These are phyloP conservation scores for Tieghemostelium lacteum DNA, from an alignment of 78 protist species.

Conservation along the genomic window DNA sequence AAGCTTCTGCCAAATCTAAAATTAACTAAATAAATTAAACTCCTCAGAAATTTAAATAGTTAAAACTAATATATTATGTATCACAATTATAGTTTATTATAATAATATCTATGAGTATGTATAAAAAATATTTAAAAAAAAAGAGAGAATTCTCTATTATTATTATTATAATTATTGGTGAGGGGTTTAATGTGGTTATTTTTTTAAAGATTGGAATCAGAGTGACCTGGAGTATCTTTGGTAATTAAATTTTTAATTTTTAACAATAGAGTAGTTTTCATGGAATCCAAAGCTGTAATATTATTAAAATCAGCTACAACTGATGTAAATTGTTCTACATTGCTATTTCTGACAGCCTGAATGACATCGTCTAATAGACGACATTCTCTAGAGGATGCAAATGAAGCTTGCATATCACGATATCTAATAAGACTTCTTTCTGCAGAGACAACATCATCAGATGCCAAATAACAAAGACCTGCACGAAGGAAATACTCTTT, in stretches of 20 bases:
- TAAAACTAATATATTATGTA: no score
- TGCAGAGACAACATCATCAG: conserved; percentile 73
- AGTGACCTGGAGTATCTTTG: no score
- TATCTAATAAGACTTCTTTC: conserved; percentile 68
- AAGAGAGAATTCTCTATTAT: no score
- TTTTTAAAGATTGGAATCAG: no score
- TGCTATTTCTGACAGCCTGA: conserved; percentile 56
- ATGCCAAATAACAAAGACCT: conserved; percentile 77
- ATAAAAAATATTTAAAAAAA: no score
- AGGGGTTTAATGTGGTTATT: no score
- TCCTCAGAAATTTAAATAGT: no score
- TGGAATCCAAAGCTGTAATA: conserved; percentile 71
- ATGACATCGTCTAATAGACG: conserved; percentile 56
- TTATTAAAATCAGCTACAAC: conserved; percentile 67
- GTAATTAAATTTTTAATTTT: conserved; percentile 69
- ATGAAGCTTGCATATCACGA: conserved; percentile 77
- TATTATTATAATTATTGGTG: no score
- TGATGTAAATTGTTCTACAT: conserved; percentile 77
- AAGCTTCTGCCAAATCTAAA: conserved; percentile 42
- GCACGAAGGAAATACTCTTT: conserved; percentile 85
- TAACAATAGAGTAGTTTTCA: conserved; percentile 81
- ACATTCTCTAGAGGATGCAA: conserved; percentile 70
- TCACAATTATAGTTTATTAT: no score
- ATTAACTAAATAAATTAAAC: conserved; percentile 1
- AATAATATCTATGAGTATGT: no score